Evolutionary conservation across 371 early-diverging fungal species (phyloP), one percentile per base, ranked within the genome.

Genomic region (Choanephora cucurbitarum): DNA sequence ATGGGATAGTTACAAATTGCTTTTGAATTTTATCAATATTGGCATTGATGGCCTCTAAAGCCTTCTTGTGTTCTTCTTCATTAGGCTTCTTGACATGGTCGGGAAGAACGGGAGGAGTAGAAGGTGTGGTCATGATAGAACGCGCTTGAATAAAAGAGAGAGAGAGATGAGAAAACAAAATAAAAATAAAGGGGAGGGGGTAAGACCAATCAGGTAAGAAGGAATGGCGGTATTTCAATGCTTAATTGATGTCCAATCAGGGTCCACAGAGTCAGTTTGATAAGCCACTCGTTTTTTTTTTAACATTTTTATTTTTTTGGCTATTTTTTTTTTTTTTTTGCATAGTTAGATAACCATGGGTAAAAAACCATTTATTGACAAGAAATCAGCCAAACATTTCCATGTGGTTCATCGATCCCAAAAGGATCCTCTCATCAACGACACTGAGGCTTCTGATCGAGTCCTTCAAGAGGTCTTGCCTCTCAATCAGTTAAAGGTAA

Each of bases 381-480:
- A 86, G 60, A 87, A 87, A 64, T 73, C 72, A 33, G 88, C 96
- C 44, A 86, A 88, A 49, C 89, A 90, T 64, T 97, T 82, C 77
- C 89, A 91, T 67, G 81, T 97, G 32, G 93, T 96, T 15, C 94
- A 96, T 72, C 84, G 98, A 66, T 95, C 96, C n/a, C 95, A 95
- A 73, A 82, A 92, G 58, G 98, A 97, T 80, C 95, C 96, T 31
- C 80, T 88, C 48, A 85, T 92, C 48, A 88, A 90, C 28, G 94
- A 94, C 66, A 80, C 86, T 19, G 87, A 86, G 14, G 85, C 91
- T 7, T 83, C 92, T 2, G 81, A 82, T 51, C 84, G 86, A 55
- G 96, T 97, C n/a, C 79, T 97, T 31, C 84, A 87, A 45, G 90
- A 92, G 53, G 80, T 91, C 6, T 70, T 87, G 46, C 87, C 90